These are phyloP conservation scores for Nyctanthes arbortristis DNA, from an alignment of 257 asterid species.

Conservation along the genomic window DNA sequence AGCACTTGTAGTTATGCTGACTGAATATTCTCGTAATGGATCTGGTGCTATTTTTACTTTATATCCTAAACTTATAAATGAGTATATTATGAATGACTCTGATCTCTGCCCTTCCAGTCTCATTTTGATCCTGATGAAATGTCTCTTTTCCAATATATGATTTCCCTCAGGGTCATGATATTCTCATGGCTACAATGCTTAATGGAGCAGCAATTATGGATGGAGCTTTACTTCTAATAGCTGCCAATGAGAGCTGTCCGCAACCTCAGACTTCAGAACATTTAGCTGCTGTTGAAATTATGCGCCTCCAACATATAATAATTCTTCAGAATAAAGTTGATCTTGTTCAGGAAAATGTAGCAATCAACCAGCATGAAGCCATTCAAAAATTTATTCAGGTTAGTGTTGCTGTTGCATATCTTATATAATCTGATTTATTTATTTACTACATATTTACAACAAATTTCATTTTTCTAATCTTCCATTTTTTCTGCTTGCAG, in stretches of 20 bases:
- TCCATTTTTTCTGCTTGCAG: conserved; percentile 42
- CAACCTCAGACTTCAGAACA: conserved; percentile 99
- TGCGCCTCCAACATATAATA: conserved; percentile 90
- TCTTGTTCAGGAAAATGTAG: conserved; percentile 97
- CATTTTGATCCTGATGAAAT: conserved; percentile 8
- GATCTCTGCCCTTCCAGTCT: conserved; percentile 6
- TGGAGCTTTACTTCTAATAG: conserved; percentile 91
- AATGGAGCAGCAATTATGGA: conserved; percentile 98
- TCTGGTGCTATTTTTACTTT: background rate
- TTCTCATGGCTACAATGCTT: conserved; percentile 99
- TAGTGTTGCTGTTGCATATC: conserved; percentile 19
- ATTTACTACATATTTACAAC: background rate
- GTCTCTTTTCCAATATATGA: conserved; percentile 7
- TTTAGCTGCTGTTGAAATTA: conserved; percentile 92
- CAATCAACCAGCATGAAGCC: conserved; percentile 96
- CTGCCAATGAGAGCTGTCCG: conserved; percentile 95
- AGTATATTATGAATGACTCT: background rate
- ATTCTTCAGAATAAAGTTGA: conserved; percentile 98
- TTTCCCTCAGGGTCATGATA: conserved; percentile 76
- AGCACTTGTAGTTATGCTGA: background rate
- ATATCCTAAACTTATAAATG: too few relatives aligned
- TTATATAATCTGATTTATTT: background rate
- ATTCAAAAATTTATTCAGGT: conserved; percentile 94
- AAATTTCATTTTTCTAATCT: too few relatives aligned
- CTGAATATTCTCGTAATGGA: background rate